A percentile compares a stretch with the other conserved stretches of the same genome.
Evolutionary conservation across 805 yeast genomes (phyloP).

Genomic region (Kluyveromyces aestuarii): DNA sequence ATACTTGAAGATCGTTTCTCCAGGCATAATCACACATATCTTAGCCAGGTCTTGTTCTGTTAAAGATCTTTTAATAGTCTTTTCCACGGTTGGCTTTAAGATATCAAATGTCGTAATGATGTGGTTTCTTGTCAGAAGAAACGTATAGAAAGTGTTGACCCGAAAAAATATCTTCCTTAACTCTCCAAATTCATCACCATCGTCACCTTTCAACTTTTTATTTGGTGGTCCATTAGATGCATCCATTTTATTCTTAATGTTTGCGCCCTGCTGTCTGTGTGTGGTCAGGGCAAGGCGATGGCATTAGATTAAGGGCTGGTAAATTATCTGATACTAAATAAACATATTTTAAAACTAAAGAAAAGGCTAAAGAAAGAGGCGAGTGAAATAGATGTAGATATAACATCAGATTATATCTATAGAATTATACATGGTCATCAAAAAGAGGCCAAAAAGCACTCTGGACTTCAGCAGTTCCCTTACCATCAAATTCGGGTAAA

Average conservation of each 20-base stretch:
- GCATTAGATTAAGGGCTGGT: neutral
- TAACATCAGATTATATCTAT: too few relatives aligned
- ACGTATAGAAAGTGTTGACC: slow-evolving; percentile 52
- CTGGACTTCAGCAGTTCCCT: too few relatives aligned
- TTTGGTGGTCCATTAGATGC: neutral
- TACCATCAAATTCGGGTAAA: neutral
- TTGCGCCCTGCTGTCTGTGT: neutral
- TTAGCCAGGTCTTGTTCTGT: slow-evolving; percentile 52
- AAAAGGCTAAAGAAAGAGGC: neutral
- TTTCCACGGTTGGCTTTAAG: slow-evolving; percentile 43
- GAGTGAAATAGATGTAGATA: too few relatives aligned
- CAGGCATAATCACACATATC: slow-evolving; percentile 53
- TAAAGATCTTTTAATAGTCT: slow-evolving; percentile 36
- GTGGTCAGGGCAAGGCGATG: too few relatives aligned
- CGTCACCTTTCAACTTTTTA: slow-evolving; percentile 14
- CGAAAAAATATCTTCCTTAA: slow-evolving; percentile 41
- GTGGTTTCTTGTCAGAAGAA: slow-evolving; percentile 51
- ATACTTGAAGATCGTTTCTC: slow-evolving; percentile 62
- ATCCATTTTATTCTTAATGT: neutral
- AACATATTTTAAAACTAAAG: neutral
- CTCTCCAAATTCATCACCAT: slow-evolving; percentile 30
- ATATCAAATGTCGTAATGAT: slow-evolving; percentile 48
- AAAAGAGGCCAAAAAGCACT: too few relatives aligned
- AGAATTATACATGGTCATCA: neutral
- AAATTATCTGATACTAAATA: neutral